Conservation (phyloP, 1,284 basidiomycete genomes). For the Ustilago lituana region DNA sequence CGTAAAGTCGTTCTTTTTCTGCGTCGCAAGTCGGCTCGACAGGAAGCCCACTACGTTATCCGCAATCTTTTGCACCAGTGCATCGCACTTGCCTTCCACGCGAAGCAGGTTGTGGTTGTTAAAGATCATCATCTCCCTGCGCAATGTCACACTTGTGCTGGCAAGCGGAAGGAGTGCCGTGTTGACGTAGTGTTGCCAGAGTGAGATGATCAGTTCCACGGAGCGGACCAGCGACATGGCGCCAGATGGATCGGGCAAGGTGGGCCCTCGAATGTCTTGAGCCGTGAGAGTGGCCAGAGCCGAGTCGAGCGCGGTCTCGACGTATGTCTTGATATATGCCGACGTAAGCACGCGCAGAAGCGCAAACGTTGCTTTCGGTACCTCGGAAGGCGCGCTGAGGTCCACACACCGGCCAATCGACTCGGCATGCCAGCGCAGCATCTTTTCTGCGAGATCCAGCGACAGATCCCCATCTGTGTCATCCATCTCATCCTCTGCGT, state of each 20-base stretch:
- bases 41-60: slow-evolving; percentile 72
- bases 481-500: slow-evolving; percentile 35
- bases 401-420: slow-evolving; percentile 66
- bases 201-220: slow-evolving; percentile 88
- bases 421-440: slow-evolving; percentile 67
- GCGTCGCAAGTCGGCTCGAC: slow-evolving; percentile 80
- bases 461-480: slow-evolving; percentile 59
- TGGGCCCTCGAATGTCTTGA: slow-evolving; percentile 72
- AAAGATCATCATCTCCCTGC: slow-evolving; percentile 92
- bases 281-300: slow-evolving; percentile 78
- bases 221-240: slow-evolving; percentile 73
- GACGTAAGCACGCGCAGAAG: slow-evolving; percentile 88
- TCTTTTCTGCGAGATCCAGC: slow-evolving; percentile 58
- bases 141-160: slow-evolving; percentile 82
- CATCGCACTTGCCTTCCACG: slow-evolving; percentile 86
- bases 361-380: slow-evolving; percentile 85
- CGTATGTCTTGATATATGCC: slow-evolving; percentile 83
- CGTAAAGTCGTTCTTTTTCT: slow-evolving; percentile 96
- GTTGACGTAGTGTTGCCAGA: slow-evolving; percentile 96
- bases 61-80: slow-evolving; percentile 81
- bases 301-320: slow-evolving; percentile 90
- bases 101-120: slow-evolving; percentile 88
- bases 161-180: slow-evolving; percentile 90
- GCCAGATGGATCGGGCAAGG: slow-evolving; percentile 75
- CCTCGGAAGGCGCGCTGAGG: slow-evolving; percentile 57